Evolutionary conservation across 805 yeast genomes (phyloP).

Genomic region (Ogataea ganodermae): DNA sequence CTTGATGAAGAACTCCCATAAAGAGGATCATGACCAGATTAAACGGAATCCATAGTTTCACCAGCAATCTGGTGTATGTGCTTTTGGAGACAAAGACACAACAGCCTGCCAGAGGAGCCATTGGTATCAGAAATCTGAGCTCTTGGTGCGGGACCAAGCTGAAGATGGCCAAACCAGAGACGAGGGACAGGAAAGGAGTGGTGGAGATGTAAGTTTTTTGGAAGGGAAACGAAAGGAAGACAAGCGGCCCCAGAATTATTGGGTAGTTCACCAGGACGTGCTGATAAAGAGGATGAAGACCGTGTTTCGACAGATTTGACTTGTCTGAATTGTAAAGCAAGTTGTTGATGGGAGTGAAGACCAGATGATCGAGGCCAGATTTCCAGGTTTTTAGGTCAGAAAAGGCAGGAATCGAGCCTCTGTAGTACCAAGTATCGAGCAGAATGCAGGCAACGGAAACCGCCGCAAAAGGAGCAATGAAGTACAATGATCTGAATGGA

Average conservation of each 20-base stretch:
- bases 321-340: conserved; percentile 63
- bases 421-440: conserved; percentile 53
- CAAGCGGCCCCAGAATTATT: conserved; percentile 75
- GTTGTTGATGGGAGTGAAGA: conserved; percentile 78
- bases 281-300: conserved; percentile 75
- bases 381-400: neutral
- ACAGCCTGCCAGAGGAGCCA: conserved; percentile 67
- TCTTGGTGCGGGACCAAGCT: conserved; percentile 92
- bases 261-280: conserved; percentile 80
- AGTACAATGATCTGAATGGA: conserved; percentile 37
- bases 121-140: conserved; percentile 79
- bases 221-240: conserved; percentile 47
- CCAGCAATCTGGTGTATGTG: conserved; percentile 25
- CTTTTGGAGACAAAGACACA: conserved; percentile 39
- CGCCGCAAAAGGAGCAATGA: conserved; percentile 40
- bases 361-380: conserved; percentile 28
- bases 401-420: conserved; percentile 10
- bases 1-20: conserved; percentile 87
- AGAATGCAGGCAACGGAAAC: conserved; percentile 42
- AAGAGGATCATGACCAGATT: conserved; percentile 59
- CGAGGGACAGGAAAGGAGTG: conserved; percentile 58
- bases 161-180: conserved; percentile 62
- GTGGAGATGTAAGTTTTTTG: conserved; percentile 45
- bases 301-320: conserved; percentile 72
- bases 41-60: conserved; percentile 60